These are phyloP conservation scores for Phytophthora boehmeriae DNA, from an alignment of 352 stramenopile genomes.

Conservation along the genomic window DNA sequence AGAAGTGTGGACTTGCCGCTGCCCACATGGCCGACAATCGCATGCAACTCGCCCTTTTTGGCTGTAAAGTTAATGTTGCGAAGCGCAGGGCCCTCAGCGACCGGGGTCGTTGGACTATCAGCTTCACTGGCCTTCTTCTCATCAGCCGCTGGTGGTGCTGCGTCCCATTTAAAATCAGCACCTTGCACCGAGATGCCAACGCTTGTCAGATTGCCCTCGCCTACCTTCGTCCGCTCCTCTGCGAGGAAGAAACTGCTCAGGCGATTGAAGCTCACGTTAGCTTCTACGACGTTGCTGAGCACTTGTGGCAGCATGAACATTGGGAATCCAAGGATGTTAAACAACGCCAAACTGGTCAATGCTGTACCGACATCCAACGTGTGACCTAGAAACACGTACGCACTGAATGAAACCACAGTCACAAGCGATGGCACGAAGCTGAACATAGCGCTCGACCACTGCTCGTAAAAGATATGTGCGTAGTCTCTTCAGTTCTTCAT, in stretches of 20 bases:
- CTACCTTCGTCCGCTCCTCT: constrained; percentile 73
- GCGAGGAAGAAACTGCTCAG: constrained; percentile 73
- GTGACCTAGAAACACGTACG: constrained; percentile 66
- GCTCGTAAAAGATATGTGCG: constrained; percentile 71
- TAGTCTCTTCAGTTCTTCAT: constrained; percentile 85
- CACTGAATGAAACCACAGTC: constrained; percentile 51
- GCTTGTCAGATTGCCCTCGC: constrained; percentile 78
- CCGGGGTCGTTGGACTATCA: constrained; percentile 6
- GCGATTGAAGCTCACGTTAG: constrained; percentile 60
- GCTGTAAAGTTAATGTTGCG: constrained; percentile 73
- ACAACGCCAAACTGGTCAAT: constrained; percentile 60
- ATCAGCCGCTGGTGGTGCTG: constrained; percentile 29
- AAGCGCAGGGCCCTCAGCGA: constrained; percentile 39
- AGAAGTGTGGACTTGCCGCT: constrained; percentile 70
- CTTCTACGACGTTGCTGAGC: constrained; percentile 32
- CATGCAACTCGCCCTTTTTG: constrained; percentile 62
- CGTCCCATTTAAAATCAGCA: constrained; percentile 75
- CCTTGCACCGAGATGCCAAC: constrained; percentile 55
- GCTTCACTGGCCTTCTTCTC: constrained; percentile 46
- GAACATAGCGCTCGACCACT: constrained; percentile 88
- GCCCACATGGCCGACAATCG: constrained; percentile 54
- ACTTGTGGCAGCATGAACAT: constrained; percentile 52
- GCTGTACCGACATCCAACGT: constrained; percentile 60
- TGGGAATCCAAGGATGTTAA: constrained; percentile 50
- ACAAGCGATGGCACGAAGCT: constrained; percentile 56